Conservation (phyloP, 371 early-diverging fungal genomes). For the Lichtheimia ramosa region DNA sequence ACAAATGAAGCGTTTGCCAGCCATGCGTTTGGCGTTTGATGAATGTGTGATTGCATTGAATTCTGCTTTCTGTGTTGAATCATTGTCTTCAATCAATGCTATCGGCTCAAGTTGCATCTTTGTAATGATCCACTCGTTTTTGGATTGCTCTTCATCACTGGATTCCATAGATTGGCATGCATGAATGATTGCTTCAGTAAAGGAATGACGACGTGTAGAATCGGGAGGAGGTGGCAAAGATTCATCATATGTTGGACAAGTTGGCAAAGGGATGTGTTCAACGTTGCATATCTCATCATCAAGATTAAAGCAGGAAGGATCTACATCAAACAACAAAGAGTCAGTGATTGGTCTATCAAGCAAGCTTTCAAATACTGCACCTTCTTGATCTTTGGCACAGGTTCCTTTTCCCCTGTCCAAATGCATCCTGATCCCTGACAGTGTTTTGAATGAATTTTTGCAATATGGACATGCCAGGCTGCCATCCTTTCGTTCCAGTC, state of each 20-base stretch:
- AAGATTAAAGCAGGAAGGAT: not conserved
- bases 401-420: not conserved
- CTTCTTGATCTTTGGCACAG: not conserved
- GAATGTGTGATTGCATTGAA: conserved; percentile 5
- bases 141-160: conserved; percentile 5
- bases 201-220: conserved; percentile 3
- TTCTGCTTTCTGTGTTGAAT: conserved; percentile 4
- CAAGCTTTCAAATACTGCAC: not conserved
- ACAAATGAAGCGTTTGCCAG: conserved; percentile 2
- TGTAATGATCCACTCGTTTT: conserved; percentile 2
- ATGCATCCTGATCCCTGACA: conserved; percentile 8
- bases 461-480: conserved; percentile 8
- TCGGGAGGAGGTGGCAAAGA: conserved; percentile 5
- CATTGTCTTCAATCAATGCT: conserved; percentile 6
- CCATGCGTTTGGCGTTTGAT: conserved; percentile 5
- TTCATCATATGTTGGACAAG: conserved; percentile 3
- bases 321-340: not conserved
- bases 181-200: conserved; percentile 3
- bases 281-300: not conserved
- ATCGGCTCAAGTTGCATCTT: conserved; percentile 7
- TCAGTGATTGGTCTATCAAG: not conserved
- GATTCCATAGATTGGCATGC: conserved; percentile 7
- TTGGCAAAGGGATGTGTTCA: conserved; percentile 4
- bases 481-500: conserved; percentile 1
- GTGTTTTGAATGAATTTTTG: not conserved